These are phyloP conservation scores for Fusarium abutilonis DNA, from an alignment of 2,329 filamentous ascomycete genomes.

Conservation along the genomic window DNA sequence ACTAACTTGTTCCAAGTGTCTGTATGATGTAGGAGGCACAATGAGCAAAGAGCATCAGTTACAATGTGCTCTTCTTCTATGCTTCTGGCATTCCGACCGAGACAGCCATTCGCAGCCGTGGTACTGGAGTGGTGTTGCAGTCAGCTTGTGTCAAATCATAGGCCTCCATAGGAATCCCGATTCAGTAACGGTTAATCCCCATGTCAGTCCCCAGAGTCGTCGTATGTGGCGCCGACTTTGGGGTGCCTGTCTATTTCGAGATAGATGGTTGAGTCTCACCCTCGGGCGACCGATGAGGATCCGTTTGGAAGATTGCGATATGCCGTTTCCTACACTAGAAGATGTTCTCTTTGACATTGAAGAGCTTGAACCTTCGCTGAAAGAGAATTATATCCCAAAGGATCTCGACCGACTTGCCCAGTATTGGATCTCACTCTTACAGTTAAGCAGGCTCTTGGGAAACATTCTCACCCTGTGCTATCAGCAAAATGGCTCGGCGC, in stretches of 20 bases:
- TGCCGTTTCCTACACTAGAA: neutral
- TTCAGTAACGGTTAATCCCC: neutral
- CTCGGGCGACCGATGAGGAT: neutral
- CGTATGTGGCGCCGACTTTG: neutral
- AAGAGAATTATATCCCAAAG: neutral
- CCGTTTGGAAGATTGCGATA: neutral
- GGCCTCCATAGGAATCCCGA: neutral
- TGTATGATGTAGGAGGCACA: neutral
- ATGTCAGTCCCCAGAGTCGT: neutral
- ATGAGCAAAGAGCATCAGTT: neutral
- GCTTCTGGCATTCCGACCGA: neutral
- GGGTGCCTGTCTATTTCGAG: neutral
- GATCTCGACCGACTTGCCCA: neutral
- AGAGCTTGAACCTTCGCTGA: neutral
- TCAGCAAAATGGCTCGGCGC: neutral
- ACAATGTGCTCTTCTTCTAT: neutral
- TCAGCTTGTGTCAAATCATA: neutral
- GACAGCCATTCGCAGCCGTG: neutral
- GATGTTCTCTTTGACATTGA: neutral
- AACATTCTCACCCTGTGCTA: neutral
- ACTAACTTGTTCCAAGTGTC: neutral
- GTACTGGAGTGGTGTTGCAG: neutral
- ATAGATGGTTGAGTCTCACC: neutral
- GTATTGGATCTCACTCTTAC: neutral
- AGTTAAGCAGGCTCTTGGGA: neutral